Evolutionary conservation across 208 protist genomes (phyloP).

Genomic region (Crithidia sp.): DNA sequence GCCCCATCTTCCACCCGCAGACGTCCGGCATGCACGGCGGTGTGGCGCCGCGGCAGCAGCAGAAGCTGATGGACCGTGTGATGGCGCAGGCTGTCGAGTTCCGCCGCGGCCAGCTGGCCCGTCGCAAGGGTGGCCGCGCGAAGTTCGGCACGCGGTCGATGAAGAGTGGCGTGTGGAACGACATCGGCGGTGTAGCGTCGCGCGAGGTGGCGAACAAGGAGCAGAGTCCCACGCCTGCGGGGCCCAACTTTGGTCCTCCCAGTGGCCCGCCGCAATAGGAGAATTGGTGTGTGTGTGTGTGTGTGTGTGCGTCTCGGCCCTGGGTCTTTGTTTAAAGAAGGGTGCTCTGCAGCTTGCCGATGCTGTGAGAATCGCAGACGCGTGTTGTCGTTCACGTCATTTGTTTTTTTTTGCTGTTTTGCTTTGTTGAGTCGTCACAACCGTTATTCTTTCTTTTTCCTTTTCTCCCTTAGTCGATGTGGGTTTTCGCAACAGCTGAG

Average conservation of each 20-base stretch:
- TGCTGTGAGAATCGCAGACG: too few species aligned
- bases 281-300: not conserved
- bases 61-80: conserved; percentile 76
- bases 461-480: too few species aligned
- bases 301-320: too few species aligned
- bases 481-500: too few species aligned
- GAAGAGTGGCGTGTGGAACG: conserved; percentile 78
- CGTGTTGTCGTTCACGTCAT: too few species aligned
- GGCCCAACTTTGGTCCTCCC: conserved; percentile 50
- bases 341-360: too few species aligned
- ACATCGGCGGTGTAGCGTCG: conserved; percentile 66
- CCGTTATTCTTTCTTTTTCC: too few species aligned
- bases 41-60: conserved; percentile 73
- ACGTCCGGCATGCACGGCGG: conserved; percentile 66
- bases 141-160: conserved; percentile 69
- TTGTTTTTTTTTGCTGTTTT: too few species aligned
- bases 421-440: too few species aligned
- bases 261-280: conserved; percentile 56
- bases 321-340: not conserved
- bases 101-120: conserved; percentile 62
- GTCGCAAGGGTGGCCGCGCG: conserved; percentile 77
- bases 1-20: conserved; percentile 72
- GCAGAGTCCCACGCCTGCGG: conserved; percentile 51
- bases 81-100: conserved; percentile 68
- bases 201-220: conserved; percentile 41